Percentiles rank a stretch among this genome's conserved stretches.
These are phyloP conservation scores for Chamaenerion angustifolium DNA, from an alignment of 345 rosid genomes.

Conservation along the genomic window DNA sequence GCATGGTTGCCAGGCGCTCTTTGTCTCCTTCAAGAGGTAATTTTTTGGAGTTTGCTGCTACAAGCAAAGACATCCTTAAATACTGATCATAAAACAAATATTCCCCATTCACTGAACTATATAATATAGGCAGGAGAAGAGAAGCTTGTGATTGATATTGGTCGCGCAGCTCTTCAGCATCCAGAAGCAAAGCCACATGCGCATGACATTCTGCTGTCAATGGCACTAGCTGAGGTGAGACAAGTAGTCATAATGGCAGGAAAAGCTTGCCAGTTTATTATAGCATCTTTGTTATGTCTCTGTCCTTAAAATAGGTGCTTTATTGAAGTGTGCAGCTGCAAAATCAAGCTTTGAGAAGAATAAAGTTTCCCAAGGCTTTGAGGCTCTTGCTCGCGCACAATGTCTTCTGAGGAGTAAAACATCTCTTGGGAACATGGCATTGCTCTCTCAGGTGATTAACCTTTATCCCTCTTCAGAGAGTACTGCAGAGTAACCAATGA, in stretches of 20 bases:
- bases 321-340: slow-evolving; percentile 93
- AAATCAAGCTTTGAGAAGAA: slow-evolving; percentile 72
- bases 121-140: slow-evolving; percentile 73
- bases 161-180: slow-evolving; percentile 62
- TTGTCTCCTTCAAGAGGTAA: slow-evolving; percentile 94
- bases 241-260: slow-evolving; percentile 16
- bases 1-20: slow-evolving; percentile 88
- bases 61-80: background rate
- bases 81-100: background rate
- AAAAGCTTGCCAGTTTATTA: slow-evolving; percentile 18
- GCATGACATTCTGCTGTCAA: slow-evolving; percentile 76
- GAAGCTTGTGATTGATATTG: slow-evolving; percentile 64
- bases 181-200: slow-evolving; percentile 64
- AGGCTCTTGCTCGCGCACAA: slow-evolving; percentile 96
- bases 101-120: background rate
- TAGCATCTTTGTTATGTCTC: slow-evolving; percentile 39
- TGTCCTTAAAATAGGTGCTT: slow-evolving; percentile 53
- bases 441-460: slow-evolving; percentile 54
- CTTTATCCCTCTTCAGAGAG: too few relatives aligned
- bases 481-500: too few relatives aligned
- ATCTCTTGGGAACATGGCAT: slow-evolving; percentile 60
- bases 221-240: slow-evolving; percentile 97
- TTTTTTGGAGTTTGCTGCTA: background rate
- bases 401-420: slow-evolving; percentile 68
- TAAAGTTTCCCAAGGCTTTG: slow-evolving; percentile 84